These are phyloP conservation scores for Roridomyces roridus DNA, from an alignment of 768 basidiomycete genomes.

Conservation along the genomic window DNA sequence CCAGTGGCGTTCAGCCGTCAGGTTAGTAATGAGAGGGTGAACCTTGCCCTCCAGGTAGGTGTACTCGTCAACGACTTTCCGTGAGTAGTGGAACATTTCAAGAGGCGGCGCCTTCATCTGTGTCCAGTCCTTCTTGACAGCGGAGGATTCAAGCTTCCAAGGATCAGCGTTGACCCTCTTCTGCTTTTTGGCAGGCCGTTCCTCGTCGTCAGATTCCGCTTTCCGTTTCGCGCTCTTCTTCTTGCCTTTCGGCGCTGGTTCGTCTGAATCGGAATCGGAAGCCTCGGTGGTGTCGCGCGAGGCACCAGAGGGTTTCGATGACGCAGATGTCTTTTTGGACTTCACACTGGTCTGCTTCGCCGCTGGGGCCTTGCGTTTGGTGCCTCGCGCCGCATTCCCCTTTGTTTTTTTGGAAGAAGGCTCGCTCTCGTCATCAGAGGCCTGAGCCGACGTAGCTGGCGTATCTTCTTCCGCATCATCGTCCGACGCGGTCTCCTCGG, in stretches of 20 bases:
- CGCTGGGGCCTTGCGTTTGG: conserved; percentile 24
- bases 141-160: conserved; percentile 72
- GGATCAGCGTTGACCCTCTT: conserved; percentile 69
- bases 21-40: conserved; percentile 76
- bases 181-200: conserved; percentile 58
- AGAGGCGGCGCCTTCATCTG: conserved; percentile 84
- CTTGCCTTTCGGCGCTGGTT: conserved; percentile 37
- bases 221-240: conserved; percentile 48
- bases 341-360: conserved; percentile 17
- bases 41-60: conserved; percentile 87
- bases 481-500: conserved; percentile 41
- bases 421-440: conserved; percentile 43
- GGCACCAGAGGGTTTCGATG: conserved; percentile 17
- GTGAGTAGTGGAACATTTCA: conserved; percentile 91
- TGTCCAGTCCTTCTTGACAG: conserved; percentile 76
- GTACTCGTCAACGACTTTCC: conserved; percentile 93
- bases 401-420: conserved; percentile 28
- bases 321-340: conserved; percentile 23
- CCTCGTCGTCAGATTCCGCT: conserved; percentile 37
- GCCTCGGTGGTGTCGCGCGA: conserved; percentile 14
- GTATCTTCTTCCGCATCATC: conserved; percentile 35
- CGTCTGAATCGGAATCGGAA: conserved; percentile 17
- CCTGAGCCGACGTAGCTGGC: conserved; percentile 24
- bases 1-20: conserved; percentile 86
- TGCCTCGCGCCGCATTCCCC: conserved; percentile 4